Base-by-base conservation (phyloP, 345 rosid species). In the Sisymbrium altissimum region DNA sequence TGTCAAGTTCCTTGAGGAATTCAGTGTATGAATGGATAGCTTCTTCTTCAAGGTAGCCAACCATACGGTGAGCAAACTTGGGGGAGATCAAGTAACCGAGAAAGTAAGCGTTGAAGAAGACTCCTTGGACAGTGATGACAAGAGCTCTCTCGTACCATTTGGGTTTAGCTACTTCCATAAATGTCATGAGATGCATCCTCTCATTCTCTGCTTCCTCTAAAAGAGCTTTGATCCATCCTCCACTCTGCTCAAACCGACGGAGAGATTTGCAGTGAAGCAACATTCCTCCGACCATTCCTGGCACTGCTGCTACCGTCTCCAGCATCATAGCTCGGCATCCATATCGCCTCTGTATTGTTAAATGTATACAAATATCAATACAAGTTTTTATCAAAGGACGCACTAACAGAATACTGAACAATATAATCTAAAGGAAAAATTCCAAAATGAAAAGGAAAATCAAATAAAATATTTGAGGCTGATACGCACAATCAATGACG, bases 251-350 rank as follows among this genome's bases (percentile, higher is more conserved):
- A 41, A 91, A 88, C 7, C 84, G 66, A 49, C 95, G 74, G 3
- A 91, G 81, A 0, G 97, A 91, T 57, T 88, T 87, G 85, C 83
- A 87, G 77, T 88, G 97, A 10, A 91, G 84, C 7, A 91, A 80
- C 89, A 91, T 54, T 4, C 91, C 97, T 57, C 87, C 96, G 0
- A 86, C 96, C 90, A 90, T 90, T 32, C 94, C 96, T 0, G 96
- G 96, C 0, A 88, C 92, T 0, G 95, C 95, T 5, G n/a, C 97
- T 57, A 91, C 92, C 0, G 92, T 91, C 69, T 91, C 97, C 0
- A 91, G 87, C 95, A 91, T 88, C 97, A 91, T 91, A 6, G 97
- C 97, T 43, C 92, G 66, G 72, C 92, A 91, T 4, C 94, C 92
- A 32, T 88, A 89, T 46, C 95, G 29, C 65, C 83, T 78, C 93